Evolutionary conservation across 768 basidiomycete genomes (phyloP), one percentile per base, ranked within the genome.

Genomic region (Strobilomyces confusus): DNA sequence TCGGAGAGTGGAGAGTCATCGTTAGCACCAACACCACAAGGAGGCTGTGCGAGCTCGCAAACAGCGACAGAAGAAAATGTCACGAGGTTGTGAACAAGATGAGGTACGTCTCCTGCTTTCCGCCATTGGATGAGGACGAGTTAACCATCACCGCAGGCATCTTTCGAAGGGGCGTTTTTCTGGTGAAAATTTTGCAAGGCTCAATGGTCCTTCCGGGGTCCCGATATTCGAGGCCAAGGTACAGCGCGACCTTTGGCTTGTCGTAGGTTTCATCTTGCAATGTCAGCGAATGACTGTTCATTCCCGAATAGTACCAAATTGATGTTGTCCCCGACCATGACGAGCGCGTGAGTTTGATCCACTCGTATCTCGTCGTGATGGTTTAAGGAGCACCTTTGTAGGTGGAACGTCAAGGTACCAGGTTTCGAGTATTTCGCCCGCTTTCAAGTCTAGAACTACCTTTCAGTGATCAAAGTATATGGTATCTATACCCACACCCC

Each of bases 201-300:
- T 87, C 13, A 80, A 73, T 22, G 75, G 75, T 0, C 47, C 72
- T 13, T 64, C 66, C 13, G 77, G 77, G 1, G 66, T 87, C 4
- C 83, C 86, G 0, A 76, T 88, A 11, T 87, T 76, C 49, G 84
- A 87, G 61, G 87, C 87, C 0, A 87, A 85, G 63, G 81, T 87
- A 75, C 79, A 78, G 9, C 60, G 71, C 0, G 80, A 83, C 55
- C 63, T 74, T 23, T 69, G 80, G 14, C 64, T 84, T 19, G 72
- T 84, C 3, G 81, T 82, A 59, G 5, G 77, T 66, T 29, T 36
- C 26, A 47, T 22, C 12, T 41, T 45, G 13, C 8, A 1, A 9
- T 37, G 23, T 15, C 30, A 41, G 11, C 1, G 14, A 40, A 34
- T 2, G 1, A 14, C 19, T 17, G 26, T 40, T 59, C 13, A 64